Percentiles rank a stretch among this genome's conserved stretches.
phyloP scores from a whole-genome alignment of 2,329 filamentous ascomycete genomes.

The Sporothrix euskadiensis region DNA sequence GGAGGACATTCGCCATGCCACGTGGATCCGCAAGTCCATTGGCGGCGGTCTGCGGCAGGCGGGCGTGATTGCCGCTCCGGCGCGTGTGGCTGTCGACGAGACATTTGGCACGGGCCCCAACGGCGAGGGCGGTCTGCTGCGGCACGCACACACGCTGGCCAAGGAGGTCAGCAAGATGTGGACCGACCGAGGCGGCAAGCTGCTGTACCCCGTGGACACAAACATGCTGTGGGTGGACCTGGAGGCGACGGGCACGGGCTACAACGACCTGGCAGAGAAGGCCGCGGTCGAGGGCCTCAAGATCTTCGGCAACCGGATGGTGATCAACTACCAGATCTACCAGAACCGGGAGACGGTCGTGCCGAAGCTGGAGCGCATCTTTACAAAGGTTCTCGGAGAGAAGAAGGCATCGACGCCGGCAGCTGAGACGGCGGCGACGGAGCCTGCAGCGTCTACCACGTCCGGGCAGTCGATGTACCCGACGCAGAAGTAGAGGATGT shows the following conservation, averaged over 20 bases:
- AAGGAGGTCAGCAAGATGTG: conserved; percentile 63
- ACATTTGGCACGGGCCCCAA: conserved; percentile 65
- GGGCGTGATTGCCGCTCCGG: conserved; percentile 73
- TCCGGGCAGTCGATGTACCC: conserved; percentile 16
- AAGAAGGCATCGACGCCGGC: conserved; percentile 26
- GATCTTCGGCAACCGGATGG: conserved; percentile 46
- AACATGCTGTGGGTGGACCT: conserved; percentile 91
- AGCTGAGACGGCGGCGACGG: background rate
- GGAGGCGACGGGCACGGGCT: conserved; percentile 54
- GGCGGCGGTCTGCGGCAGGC: conserved; percentile 77
- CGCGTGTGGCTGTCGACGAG: conserved; percentile 74
- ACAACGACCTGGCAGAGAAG: conserved; percentile 43
- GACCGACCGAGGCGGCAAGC: conserved; percentile 67
- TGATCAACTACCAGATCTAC: conserved; percentile 62
- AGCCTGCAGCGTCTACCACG: background rate
- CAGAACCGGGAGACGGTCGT: conserved; percentile 61
- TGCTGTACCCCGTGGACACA: conserved; percentile 73
- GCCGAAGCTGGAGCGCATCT: conserved; percentile 55
- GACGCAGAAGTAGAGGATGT: background rate
- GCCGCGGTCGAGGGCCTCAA: conserved; percentile 48
- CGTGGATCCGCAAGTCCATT: conserved; percentile 78
- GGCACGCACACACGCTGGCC: conserved; percentile 62
- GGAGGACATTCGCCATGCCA: conserved; percentile 62
- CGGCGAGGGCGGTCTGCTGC: conserved; percentile 63
- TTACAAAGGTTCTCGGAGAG: conserved; percentile 44